These are phyloP conservation scores for Pythium sp. DNA, from an alignment of 352 stramenopile species.

Conservation along the genomic window DNA sequence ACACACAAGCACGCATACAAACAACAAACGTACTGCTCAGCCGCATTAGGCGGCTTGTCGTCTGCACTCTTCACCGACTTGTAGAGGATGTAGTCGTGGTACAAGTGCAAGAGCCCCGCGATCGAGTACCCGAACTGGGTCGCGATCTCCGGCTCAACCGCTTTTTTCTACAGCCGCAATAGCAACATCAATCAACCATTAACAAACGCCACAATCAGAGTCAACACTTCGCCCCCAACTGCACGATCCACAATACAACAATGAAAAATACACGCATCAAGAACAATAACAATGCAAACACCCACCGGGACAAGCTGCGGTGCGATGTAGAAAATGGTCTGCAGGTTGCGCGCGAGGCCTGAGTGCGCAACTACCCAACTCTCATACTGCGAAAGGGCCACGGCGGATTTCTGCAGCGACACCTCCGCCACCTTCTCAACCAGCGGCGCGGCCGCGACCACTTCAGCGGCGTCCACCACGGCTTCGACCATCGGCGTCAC, in stretches of 20 bases:
- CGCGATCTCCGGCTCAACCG: constrained; percentile 60
- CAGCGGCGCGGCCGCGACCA: constrained; percentile 5
- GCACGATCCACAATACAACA: not conserved
- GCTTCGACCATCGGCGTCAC: not conserved
- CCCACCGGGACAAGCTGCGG: constrained; percentile 74
- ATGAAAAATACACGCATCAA: not conserved
- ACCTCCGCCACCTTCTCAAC: constrained; percentile 3
- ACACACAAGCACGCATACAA: not conserved
- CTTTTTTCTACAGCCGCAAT: constrained; percentile 33
- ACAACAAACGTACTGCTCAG: constrained; percentile 27
- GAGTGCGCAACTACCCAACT: constrained; percentile 60
- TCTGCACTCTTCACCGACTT: constrained; percentile 32
- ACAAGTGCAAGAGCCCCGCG: constrained; percentile 70
- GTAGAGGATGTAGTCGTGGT: constrained; percentile 83
- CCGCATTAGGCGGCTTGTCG: constrained; percentile 17
- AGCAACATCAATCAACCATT: not conserved
- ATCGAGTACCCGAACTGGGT: constrained; percentile 79
- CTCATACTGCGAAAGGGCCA: constrained; percentile 48
- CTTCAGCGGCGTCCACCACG: not conserved
- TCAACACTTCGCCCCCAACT: not conserved
- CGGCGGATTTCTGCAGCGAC: constrained; percentile 14
- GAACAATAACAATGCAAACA: not conserved
- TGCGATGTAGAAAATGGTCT: constrained; percentile 76
- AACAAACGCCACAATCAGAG: not conserved
- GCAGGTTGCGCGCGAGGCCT: constrained; percentile 64